These are phyloP conservation scores for Neurospora tetrasperma DNA, from an alignment of 495 filamentous ascomycete species.

Conservation along the genomic window DNA sequence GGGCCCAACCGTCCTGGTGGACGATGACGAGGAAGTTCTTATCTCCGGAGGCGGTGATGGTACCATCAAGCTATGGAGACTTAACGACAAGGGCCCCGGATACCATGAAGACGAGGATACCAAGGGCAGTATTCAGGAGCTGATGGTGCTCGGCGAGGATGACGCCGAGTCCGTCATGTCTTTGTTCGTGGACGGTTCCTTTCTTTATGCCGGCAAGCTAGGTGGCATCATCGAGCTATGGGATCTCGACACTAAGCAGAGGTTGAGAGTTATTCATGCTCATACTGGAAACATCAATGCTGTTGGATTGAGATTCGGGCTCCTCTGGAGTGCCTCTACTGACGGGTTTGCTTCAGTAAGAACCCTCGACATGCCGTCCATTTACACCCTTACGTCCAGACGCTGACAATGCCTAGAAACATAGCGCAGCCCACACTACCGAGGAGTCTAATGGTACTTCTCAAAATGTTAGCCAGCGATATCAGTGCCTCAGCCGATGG, in stretches of 20 bases:
- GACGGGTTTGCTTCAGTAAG: conserved; percentile 72
- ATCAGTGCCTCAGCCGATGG: conserved; percentile 75
- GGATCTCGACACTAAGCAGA: conserved; percentile 91
- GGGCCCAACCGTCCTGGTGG: conserved; percentile 48
- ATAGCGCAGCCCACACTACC: conserved; percentile 46
- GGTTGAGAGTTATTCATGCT: conserved; percentile 69
- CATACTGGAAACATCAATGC: conserved; percentile 79
- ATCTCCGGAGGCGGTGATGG: conserved; percentile 92
- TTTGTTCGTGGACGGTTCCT: conserved; percentile 71
- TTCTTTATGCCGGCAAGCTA: conserved; percentile 81
- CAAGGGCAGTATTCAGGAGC: conserved; percentile 44
- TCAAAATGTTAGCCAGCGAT: conserved; percentile 77
- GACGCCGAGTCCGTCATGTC: conserved; percentile 74
- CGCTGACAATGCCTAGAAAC: conserved; percentile 33
- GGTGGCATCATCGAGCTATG: conserved; percentile 92
- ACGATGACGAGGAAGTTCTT: conserved; percentile 63
- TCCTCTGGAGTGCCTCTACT: conserved; percentile 73
- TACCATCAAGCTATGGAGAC: conserved; percentile 79
- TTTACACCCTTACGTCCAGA: neutral
- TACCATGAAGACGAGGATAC: conserved; percentile 27
- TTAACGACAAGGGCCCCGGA: conserved; percentile 34
- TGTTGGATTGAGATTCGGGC: conserved; percentile 69
- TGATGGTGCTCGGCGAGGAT: conserved; percentile 62
- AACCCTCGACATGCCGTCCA: neutral
- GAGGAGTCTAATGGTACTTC: conserved; percentile 32